Evolutionary conservation across 257 asterid genomes (phyloP).

Genomic region (Plantago major): DNA sequence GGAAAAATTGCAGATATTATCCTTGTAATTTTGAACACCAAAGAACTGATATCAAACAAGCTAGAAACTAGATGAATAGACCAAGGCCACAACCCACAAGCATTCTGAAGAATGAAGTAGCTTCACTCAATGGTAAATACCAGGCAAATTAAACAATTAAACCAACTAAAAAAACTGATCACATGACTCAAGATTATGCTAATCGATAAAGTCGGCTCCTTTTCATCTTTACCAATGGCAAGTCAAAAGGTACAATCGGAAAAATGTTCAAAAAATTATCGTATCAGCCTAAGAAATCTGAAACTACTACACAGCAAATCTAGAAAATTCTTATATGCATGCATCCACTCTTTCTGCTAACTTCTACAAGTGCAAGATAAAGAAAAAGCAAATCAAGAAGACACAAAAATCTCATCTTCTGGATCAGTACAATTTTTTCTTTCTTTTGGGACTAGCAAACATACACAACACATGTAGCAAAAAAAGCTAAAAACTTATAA

Average conservation of each 20-base stretch:
- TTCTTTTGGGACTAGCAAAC: background rate
- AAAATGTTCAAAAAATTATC: too few species aligned
- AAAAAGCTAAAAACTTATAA: background rate
- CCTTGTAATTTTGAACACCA: too few species aligned
- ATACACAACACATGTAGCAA: slow-evolving; percentile 5
- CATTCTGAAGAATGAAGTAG: too few species aligned
- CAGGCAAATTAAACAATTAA: too few species aligned
- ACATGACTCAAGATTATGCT: background rate
- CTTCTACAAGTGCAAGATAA: too few species aligned
- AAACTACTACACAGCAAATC: background rate
- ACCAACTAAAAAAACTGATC: too few species aligned
- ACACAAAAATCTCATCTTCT: background rate
- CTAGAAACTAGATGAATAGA: too few species aligned
- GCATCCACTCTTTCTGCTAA: background rate
- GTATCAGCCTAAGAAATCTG: too few species aligned
- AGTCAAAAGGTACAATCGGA: background rate
- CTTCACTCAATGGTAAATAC: too few species aligned
- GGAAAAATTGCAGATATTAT: too few species aligned
- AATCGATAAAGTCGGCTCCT: background rate
- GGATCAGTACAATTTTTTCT: background rate
- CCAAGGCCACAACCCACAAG: too few species aligned
- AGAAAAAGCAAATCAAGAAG: background rate
- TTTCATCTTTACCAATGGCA: background rate
- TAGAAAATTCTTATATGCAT: background rate
- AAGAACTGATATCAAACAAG: too few species aligned